A percentile compares a stretch with the other conserved stretches of the same genome.
Conservation (phyloP, 2,329 filamentous ascomycete species). For the Kalaharituber pfeilii region DNA sequence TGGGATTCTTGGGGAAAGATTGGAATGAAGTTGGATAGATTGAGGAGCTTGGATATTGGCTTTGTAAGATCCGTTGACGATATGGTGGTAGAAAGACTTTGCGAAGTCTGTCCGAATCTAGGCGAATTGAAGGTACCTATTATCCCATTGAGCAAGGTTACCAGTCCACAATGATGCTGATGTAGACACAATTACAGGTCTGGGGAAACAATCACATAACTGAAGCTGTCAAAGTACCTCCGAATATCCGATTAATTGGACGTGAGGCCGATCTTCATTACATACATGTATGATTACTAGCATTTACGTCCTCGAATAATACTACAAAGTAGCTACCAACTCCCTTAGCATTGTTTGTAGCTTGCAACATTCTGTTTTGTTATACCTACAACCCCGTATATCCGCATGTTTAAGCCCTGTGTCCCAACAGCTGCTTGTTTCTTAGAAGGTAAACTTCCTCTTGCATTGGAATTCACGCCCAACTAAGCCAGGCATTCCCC, state of each 20-base stretch:
- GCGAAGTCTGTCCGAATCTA: slow-evolving; percentile 12
- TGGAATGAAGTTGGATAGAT: slow-evolving; percentile 5
- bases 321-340: no score
- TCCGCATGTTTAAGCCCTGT: no score
- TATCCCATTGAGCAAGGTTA: no score
- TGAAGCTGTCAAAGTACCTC: slow-evolving; percentile 10
- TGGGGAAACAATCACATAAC: slow-evolving; percentile 26
- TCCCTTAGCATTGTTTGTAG: no score
- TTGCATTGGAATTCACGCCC: no score
- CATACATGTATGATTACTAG: neutral
- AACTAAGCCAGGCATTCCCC: no score
- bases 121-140: slow-evolving; percentile 19
- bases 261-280: slow-evolving; percentile 12
- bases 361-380: no score
- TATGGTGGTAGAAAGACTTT: slow-evolving; percentile 14
- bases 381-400: no score
- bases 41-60: slow-evolving; percentile 19
- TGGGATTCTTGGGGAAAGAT: slow-evolving; percentile 2
- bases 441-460: no score
- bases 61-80: slow-evolving; percentile 20
- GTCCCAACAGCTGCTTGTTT: no score
- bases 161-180: neutral
- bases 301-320: no score
- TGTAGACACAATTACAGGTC: neutral
- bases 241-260: slow-evolving; percentile 10